Evolutionary conservation across 1,284 basidiomycete species (phyloP).

Genomic region (Apiotrichum mycotoxinovorans): DNA sequence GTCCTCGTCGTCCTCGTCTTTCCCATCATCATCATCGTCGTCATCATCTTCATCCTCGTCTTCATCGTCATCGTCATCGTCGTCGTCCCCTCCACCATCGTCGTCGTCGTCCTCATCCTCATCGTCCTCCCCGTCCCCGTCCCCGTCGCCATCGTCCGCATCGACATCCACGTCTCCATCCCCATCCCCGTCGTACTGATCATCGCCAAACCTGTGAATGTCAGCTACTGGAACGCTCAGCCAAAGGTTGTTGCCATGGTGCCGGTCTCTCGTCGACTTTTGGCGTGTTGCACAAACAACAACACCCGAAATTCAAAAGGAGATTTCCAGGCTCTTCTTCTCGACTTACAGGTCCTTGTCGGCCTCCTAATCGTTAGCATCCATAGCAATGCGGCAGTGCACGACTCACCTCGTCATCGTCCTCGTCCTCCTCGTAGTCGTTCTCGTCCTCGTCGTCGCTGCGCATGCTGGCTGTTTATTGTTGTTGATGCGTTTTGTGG

Average conservation of each 20-base stretch:
- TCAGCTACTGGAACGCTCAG: too few relatives aligned
- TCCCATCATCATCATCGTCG: slow-evolving; percentile 20
- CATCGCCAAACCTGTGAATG: slow-evolving; percentile 14
- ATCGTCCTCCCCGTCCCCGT: slow-evolving; percentile 27
- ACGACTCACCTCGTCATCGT: slow-evolving; percentile 16
- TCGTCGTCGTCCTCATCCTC: slow-evolving; percentile 21
- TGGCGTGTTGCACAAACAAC: too few relatives aligned
- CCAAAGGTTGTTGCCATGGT: too few relatives aligned
- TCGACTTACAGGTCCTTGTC: slow-evolving; percentile 21
- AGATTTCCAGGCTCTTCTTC: too few relatives aligned
- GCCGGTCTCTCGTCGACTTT: too few relatives aligned
- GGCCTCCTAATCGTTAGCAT: slow-evolving; percentile 19
- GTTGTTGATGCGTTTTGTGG: not conserved
- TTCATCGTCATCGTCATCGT: slow-evolving; percentile 22
- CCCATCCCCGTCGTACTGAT: slow-evolving; percentile 18
- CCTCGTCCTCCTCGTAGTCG: slow-evolving; percentile 23
- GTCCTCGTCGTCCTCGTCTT: slow-evolving; percentile 18
- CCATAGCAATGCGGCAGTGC: not conserved
- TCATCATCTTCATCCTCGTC: slow-evolving; percentile 25
- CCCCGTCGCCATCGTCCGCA: slow-evolving; percentile 29
- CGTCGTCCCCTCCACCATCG: slow-evolving; percentile 20
- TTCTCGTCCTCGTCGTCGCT: slow-evolving; percentile 43
- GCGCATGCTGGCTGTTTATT: slow-evolving; percentile 22
- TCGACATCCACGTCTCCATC: slow-evolving; percentile 19
- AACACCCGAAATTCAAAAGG: not conserved